Conservation (phyloP, 2,329 filamentous ascomycete species). For the Esteya vermicola region DNA sequence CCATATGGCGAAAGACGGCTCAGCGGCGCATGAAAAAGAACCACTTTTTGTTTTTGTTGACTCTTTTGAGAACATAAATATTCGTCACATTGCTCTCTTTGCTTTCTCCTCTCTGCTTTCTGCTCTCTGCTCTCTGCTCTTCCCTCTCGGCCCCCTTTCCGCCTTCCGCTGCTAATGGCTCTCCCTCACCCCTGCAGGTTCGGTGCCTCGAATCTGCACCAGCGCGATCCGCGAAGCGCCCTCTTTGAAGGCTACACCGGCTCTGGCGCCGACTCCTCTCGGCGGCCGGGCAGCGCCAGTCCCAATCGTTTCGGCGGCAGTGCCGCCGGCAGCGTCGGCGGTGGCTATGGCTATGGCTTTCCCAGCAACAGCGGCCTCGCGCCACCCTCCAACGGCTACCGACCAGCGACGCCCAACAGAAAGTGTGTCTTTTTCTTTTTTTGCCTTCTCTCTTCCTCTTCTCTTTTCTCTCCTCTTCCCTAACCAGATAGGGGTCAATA, state of each 20-base stretch:
- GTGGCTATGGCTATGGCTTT: slow-evolving; percentile 41
- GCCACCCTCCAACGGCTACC: slow-evolving; percentile 29
- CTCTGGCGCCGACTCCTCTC: slow-evolving; percentile 27
- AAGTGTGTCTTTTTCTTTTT: no score
- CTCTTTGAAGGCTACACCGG: slow-evolving; percentile 64
- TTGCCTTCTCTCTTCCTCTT: no score
- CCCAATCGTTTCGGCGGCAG: slow-evolving; percentile 23
- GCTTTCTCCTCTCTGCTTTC: not conserved
- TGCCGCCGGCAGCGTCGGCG: not conserved
- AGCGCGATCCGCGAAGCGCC: slow-evolving; percentile 57
- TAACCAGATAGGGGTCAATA: slow-evolving; percentile 63
- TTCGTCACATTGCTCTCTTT: not conserved
- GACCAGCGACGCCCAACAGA: slow-evolving; percentile 57
- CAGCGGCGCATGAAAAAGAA: no score
- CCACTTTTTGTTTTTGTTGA: no score
- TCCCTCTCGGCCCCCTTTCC: not conserved
- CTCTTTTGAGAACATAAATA: no score
- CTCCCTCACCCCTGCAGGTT: slow-evolving; percentile 34
- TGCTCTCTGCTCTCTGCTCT: not conserved
- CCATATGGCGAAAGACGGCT: no score
- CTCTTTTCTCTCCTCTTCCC: no score
- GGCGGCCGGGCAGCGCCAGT: slow-evolving; percentile 29
- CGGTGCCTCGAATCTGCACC: slow-evolving; percentile 53
- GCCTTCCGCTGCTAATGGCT: not conserved
- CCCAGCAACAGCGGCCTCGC: slow-evolving; percentile 20